phyloP scores from a whole-genome alignment of 768 basidiomycete species.

The Russula sp. region DNA sequence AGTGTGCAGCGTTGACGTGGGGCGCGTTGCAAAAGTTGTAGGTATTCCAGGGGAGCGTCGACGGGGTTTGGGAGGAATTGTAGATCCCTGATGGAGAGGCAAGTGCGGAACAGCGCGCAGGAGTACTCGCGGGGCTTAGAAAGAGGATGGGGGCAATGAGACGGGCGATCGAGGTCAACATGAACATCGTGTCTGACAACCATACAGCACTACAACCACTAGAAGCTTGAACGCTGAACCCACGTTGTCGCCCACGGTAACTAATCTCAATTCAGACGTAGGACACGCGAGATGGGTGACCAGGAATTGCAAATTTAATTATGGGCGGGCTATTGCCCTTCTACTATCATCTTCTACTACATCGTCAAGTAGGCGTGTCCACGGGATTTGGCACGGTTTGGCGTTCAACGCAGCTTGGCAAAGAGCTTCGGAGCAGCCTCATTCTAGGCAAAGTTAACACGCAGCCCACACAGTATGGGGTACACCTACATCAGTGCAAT shows the following conservation, averaged over 20 bases:
- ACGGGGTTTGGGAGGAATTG: conserved; percentile 38
- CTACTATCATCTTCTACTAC: conserved; percentile 4
- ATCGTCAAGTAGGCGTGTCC: neutral
- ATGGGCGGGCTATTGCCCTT: neutral
- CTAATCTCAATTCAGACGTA: neutral
- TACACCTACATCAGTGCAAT: conserved; percentile 75
- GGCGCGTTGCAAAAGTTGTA: conserved; percentile 50
- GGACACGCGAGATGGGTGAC: neutral
- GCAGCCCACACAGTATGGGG: neutral
- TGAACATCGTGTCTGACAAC: neutral
- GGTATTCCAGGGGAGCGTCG: conserved; percentile 38
- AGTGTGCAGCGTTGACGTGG: conserved; percentile 37
- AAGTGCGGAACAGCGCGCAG: neutral
- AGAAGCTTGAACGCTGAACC: neutral
- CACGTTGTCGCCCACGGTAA: neutral
- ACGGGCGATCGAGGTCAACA: neutral
- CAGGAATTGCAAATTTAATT: conserved; percentile 4
- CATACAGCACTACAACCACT: neutral
- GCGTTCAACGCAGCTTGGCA: conserved; percentile 53
- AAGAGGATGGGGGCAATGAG: neutral
- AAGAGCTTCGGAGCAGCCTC: conserved; percentile 77
- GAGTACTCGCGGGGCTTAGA: neutral
- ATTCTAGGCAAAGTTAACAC: conserved; percentile 27
- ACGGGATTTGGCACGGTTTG: neutral
- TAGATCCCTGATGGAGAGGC: conserved; percentile 33